phyloP scores from a whole-genome alignment of 345 rosid species.

The Camelina sativa region DNA sequence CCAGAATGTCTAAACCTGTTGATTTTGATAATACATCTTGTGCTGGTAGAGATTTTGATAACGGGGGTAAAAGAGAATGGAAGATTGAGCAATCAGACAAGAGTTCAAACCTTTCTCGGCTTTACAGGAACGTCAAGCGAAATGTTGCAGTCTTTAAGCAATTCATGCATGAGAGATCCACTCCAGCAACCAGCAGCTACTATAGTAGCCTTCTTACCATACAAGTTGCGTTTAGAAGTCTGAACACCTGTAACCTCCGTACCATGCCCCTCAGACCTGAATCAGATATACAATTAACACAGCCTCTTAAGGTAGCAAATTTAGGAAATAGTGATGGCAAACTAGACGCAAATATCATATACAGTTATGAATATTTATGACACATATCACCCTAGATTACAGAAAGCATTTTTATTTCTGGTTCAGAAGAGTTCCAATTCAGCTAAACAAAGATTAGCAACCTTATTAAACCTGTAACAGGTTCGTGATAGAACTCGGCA shows the following conservation, averaged over 20 bases:
- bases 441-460: slow-evolving; percentile 47
- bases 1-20: too few species aligned
- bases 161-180: slow-evolving; percentile 66
- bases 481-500: slow-evolving; percentile 81
- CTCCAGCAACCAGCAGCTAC: slow-evolving; percentile 95
- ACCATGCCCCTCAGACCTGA: slow-evolving; percentile 52
- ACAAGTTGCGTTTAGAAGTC: slow-evolving; percentile 65
- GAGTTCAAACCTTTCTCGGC: slow-evolving; percentile 77
- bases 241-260: slow-evolving; percentile 65
- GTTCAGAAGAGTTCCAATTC: slow-evolving; percentile 18
- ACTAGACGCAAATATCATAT: slow-evolving; percentile 2
- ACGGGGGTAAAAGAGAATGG: not conserved
- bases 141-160: slow-evolving; percentile 56
- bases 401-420: not conserved
- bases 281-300: slow-evolving; percentile 6
- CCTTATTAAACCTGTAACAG: slow-evolving; percentile 66
- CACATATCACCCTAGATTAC: not conserved
- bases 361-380: not conserved
- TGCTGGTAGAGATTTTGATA: too few species aligned
- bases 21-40: too few species aligned
- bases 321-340: not conserved
- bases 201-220: slow-evolving; percentile 68
- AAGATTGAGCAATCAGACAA: slow-evolving; percentile 6
- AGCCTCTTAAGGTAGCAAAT: not conserved
- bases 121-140: slow-evolving; percentile 64